These are phyloP conservation scores for Colletotrichum sp. DNA, from an alignment of 2,329 filamentous ascomycete genomes.

Conservation along the genomic window DNA sequence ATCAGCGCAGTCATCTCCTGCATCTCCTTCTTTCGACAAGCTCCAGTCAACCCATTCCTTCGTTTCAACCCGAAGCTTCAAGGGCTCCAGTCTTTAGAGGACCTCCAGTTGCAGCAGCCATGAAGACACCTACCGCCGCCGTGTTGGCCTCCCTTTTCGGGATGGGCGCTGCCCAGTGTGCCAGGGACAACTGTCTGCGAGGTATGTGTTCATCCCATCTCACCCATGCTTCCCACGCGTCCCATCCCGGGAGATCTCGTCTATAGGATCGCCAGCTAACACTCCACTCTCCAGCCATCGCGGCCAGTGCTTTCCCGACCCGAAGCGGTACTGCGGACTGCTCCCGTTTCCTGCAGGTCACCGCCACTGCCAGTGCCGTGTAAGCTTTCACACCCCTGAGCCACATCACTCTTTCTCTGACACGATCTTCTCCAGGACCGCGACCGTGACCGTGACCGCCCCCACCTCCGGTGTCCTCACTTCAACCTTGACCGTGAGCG, in stretches of 20 bases:
- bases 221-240: neutral
- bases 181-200: slow-evolving; percentile 20
- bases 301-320: slow-evolving; percentile 5
- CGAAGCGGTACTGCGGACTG: slow-evolving; percentile 16
- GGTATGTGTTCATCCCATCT: neutral
- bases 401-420: neutral
- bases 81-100: slow-evolving; percentile 4
- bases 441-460: slow-evolving; percentile 8
- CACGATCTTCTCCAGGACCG: neutral
- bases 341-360: slow-evolving; percentile 5
- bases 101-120: neutral
- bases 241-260: neutral
- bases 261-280: neutral
- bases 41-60: slow-evolving; percentile 2
- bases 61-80: slow-evolving; percentile 5
- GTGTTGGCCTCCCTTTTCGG: slow-evolving; percentile 20
- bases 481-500: neutral
- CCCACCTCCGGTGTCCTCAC: slow-evolving; percentile 12
- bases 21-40: slow-evolving; percentile 12
- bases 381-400: neutral
- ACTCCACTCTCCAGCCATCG: neutral
- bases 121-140: slow-evolving; percentile 17
- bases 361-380: neutral
- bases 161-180: slow-evolving; percentile 14
- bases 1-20: slow-evolving; percentile 16